These are phyloP conservation scores for Xylaria bambusicola DNA, from an alignment of 495 filamentous ascomycete genomes.

Conservation along the genomic window DNA sequence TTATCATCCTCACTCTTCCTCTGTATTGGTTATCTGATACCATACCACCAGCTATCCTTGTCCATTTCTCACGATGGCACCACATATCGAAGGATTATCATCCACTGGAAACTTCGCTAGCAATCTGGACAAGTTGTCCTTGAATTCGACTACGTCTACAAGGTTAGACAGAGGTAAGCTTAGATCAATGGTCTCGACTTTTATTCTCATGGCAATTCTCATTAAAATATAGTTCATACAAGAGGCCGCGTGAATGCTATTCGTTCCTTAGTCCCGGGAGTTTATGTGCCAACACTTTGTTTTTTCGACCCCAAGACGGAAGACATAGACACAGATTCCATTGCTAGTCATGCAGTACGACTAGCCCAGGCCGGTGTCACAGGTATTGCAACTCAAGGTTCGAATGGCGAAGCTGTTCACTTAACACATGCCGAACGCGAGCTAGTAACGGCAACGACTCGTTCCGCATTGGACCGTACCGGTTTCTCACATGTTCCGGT, in stretches of 20 bases:
- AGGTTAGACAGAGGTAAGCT: not conserved
- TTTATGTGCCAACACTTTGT: slow-evolving; percentile 71
- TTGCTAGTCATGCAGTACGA: slow-evolving; percentile 68
- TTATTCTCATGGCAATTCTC: not conserved
- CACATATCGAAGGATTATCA: not conserved
- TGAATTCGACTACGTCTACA: not conserved
- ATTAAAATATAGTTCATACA: not conserved
- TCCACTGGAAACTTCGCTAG: not conserved
- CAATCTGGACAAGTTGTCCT: not conserved
- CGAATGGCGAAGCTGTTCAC: slow-evolving; percentile 88
- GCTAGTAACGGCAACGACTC: slow-evolving; percentile 70
- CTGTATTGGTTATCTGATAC: not conserved
- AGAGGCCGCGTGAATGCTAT: not conserved
- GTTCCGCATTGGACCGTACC: slow-evolving; percentile 66
- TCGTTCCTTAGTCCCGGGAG: slow-evolving; percentile 46
- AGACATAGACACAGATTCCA: slow-evolving; percentile 67
- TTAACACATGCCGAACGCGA: slow-evolving; percentile 70
- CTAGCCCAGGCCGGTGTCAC: slow-evolving; percentile 70
- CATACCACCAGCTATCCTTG: not conserved
- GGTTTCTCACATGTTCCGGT: slow-evolving; percentile 70
- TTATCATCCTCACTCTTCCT: not conserved
- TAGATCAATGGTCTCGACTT: not conserved
- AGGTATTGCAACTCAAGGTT: slow-evolving; percentile 78
- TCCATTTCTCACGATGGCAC: not conserved
- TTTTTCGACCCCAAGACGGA: slow-evolving; percentile 59